Evolutionary conservation across 1,284 basidiomycete genomes (phyloP).

Genomic region (Testicularia cyperi): DNA sequence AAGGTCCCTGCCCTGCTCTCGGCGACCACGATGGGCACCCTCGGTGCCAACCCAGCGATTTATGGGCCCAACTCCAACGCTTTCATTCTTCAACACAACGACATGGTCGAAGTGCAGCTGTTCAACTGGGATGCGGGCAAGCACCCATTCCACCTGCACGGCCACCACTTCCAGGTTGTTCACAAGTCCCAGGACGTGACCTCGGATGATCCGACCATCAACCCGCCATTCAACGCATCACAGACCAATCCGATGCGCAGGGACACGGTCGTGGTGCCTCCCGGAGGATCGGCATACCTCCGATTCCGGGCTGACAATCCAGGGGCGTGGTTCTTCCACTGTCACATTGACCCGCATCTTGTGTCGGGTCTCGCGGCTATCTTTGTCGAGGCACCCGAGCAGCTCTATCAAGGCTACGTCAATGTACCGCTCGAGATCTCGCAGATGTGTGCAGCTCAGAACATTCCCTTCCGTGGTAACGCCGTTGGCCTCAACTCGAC

Average conservation of each 20-base stretch:
- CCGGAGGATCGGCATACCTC: constrained; percentile 42
- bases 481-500: constrained; percentile 52
- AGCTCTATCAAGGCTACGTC: constrained; percentile 61
- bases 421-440: constrained; percentile 66
- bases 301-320: constrained; percentile 49
- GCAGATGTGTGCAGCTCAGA: constrained; percentile 73
- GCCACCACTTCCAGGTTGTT: constrained; percentile 60
- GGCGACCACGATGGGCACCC: constrained; percentile 30
- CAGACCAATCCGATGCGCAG: constrained; percentile 61
- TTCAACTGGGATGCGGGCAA: constrained; percentile 58
- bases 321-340: constrained; percentile 50
- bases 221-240: constrained; percentile 78
- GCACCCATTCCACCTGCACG: constrained; percentile 31
- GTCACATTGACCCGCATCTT: constrained; percentile 51
- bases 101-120: constrained; percentile 45
- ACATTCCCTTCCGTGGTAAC: constrained; percentile 63
- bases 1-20: constrained; percentile 43
- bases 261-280: constrained; percentile 59
- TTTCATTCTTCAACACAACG: constrained; percentile 60
- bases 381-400: constrained; percentile 72
- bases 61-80: constrained; percentile 41
- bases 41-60: constrained; percentile 59
- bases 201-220: constrained; percentile 74
- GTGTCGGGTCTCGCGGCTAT: constrained; percentile 74
- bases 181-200: constrained; percentile 73